A percentile compares a stretch with the other conserved stretches of the same genome.
These are phyloP conservation scores for Backusella morwellensis DNA, from an alignment of 192 early-diverging fungal species.

Conservation along the genomic window DNA sequence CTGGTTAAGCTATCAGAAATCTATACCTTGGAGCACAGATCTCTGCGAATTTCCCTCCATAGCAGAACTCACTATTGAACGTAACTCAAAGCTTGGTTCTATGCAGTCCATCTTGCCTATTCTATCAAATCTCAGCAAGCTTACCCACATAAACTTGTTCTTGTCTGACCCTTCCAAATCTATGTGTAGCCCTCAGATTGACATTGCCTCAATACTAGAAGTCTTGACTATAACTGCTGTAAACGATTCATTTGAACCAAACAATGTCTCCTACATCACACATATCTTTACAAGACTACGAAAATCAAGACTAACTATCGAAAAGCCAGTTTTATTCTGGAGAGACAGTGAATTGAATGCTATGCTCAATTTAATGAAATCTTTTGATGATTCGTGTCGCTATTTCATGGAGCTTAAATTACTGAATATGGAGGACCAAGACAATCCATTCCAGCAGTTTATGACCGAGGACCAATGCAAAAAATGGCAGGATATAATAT, in stretches of 20 bases:
- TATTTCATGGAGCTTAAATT: background rate
- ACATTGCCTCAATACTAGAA: background rate
- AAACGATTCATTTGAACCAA: background rate
- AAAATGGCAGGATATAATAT: background rate
- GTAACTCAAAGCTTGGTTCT: background rate
- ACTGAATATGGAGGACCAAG: background rate
- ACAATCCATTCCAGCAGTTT: background rate
- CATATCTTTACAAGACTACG: background rate
- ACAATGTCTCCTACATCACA: background rate
- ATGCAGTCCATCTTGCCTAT: background rate
- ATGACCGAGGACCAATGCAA: background rate
- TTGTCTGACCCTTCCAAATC: background rate
- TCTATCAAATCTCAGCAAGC: background rate
- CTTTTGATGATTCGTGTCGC: background rate
- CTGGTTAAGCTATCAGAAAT: background rate
- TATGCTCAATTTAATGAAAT: constrained; percentile 1
- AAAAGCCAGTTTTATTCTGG: background rate
- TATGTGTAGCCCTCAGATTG: background rate
- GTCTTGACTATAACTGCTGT: background rate
- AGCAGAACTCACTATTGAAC: background rate
- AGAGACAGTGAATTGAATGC: background rate
- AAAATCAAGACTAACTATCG: background rate
- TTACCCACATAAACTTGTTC: background rate
- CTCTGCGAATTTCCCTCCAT: background rate
- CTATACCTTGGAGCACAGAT: background rate